Conservation (phyloP, 2,329 filamentous ascomycete genomes). For the Aspergillus latus region DNA sequence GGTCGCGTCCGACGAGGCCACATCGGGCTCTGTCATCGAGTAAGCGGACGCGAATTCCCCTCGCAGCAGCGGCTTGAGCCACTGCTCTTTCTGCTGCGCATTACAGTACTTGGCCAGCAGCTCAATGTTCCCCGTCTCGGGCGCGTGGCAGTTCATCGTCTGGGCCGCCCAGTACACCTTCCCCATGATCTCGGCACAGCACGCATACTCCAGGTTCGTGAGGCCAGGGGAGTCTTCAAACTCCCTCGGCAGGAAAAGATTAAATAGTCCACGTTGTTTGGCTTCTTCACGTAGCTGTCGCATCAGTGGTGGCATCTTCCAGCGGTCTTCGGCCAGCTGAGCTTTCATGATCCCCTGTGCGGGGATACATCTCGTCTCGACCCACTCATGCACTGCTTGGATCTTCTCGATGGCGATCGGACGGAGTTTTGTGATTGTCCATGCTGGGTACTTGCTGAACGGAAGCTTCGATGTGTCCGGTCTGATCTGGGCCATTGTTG, state of each 20-base stretch:
- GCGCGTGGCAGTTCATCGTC: conserved; percentile 15
- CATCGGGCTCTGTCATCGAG: conserved; percentile 13
- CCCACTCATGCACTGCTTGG: conserved; percentile 11
- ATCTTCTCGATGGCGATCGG: conserved; percentile 11
- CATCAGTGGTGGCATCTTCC: conserved; percentile 10
- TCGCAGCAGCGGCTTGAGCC: conserved; percentile 1
- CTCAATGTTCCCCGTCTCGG: conserved; percentile 15
- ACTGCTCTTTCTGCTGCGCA: conserved; percentile 9
- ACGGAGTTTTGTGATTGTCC: conserved; percentile 6
- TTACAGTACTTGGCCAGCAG: conserved; percentile 13
- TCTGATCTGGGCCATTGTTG: neutral
- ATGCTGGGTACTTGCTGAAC: conserved; percentile 8
- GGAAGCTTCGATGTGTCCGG: neutral
- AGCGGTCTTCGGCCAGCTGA: conserved; percentile 7
- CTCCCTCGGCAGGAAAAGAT: conserved; percentile 7
- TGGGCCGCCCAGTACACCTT: conserved; percentile 9
- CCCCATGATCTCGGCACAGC: conserved; percentile 12
- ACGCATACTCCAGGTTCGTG: conserved; percentile 13
- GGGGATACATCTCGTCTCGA: conserved; percentile 12
- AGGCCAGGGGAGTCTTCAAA: conserved; percentile 8
- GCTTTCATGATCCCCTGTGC: conserved; percentile 7
- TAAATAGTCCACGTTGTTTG: conserved; percentile 11
- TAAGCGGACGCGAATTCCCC: conserved; percentile 12
- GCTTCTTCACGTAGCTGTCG: conserved; percentile 2
- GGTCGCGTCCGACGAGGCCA: conserved; percentile 12